phyloP scores from a whole-genome alignment of 148 eudicot species.

The Amaranthus cruentus region DNA sequence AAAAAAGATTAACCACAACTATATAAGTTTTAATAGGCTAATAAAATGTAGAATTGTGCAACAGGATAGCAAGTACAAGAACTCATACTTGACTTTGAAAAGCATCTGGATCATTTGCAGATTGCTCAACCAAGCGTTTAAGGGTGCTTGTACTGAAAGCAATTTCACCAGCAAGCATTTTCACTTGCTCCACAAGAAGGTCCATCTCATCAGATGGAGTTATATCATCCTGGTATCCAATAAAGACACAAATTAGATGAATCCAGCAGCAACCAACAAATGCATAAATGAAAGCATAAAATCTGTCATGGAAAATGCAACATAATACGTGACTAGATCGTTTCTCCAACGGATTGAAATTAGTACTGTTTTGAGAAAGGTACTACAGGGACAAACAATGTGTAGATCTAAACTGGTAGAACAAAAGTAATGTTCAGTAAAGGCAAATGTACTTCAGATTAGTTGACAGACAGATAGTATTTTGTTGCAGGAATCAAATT shows the following conservation, averaged over 20 bases:
- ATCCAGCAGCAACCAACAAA: background rate
- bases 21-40: background rate
- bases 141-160: constrained; percentile 93
- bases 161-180: constrained; percentile 98
- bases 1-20: background rate
- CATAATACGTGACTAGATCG: background rate
- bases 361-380: background rate
- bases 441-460: background rate
- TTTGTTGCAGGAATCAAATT: background rate
- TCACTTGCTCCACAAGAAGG: constrained; percentile 92
- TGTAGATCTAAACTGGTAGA: background rate
- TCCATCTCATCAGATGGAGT: constrained; percentile 85
- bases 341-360: background rate
- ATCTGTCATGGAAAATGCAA: background rate
- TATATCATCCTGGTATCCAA: constrained; percentile 52
- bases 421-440: background rate
- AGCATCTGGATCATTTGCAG: constrained; percentile 72
- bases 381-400: background rate
- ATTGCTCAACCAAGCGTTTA: constrained; percentile 90
- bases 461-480: background rate
- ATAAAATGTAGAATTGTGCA: background rate
- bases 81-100: constrained; percentile 65
- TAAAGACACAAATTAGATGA: constrained; percentile 15
- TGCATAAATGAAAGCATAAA: background rate
- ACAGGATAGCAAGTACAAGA: background rate